Evolutionary conservation across 805 yeast species (phyloP).

Genomic region (Torulaspora delbrueckii): DNA sequence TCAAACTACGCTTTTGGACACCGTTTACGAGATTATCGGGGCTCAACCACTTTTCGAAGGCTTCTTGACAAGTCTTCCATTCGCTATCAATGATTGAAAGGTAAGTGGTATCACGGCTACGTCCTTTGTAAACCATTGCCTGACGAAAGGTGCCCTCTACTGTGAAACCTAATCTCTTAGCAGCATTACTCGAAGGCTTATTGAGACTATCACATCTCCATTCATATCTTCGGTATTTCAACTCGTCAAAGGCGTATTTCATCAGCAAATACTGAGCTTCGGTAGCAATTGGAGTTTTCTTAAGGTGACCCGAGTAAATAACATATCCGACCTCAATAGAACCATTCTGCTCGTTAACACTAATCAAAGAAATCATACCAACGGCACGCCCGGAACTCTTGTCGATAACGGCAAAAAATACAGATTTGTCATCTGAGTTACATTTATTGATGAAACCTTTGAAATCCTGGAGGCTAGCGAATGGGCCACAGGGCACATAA

Average conservation of each 20-base stretch:
- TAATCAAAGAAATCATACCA: conserved; percentile 27
- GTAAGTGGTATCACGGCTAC: conserved; percentile 34
- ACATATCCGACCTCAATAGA: conserved; percentile 32
- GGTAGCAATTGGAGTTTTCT: conserved; percentile 29
- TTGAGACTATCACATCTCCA: conserved; percentile 36
- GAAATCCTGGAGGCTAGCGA: conserved; percentile 2
- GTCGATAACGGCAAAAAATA: conserved; percentile 24
- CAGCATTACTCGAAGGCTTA: conserved; percentile 31
- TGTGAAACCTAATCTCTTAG: conserved; percentile 32
- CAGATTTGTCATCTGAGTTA: conserved; percentile 1
- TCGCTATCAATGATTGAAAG: conserved; percentile 32
- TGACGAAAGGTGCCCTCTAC: conserved; percentile 34
- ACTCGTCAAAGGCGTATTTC: conserved; percentile 27
- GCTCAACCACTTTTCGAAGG: conserved; percentile 28
- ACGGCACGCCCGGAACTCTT: conserved; percentile 20
- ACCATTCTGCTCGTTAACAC: conserved; percentile 29
- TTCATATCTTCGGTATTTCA: conserved; percentile 33
- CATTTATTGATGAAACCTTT: neutral
- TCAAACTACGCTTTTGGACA: conserved; percentile 5
- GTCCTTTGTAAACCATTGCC: conserved; percentile 26
- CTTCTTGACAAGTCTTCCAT: conserved; percentile 25
- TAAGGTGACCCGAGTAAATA: conserved; percentile 18
- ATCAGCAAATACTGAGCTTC: conserved; percentile 33
- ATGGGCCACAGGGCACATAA: conserved; percentile 19
- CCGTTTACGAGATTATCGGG: conserved; percentile 23